Evolutionary conservation across 176 grass and related monocot species (phyloP), one percentile per base, ranked within the genome.

Genomic region (Tuctoria greenei): DNA sequence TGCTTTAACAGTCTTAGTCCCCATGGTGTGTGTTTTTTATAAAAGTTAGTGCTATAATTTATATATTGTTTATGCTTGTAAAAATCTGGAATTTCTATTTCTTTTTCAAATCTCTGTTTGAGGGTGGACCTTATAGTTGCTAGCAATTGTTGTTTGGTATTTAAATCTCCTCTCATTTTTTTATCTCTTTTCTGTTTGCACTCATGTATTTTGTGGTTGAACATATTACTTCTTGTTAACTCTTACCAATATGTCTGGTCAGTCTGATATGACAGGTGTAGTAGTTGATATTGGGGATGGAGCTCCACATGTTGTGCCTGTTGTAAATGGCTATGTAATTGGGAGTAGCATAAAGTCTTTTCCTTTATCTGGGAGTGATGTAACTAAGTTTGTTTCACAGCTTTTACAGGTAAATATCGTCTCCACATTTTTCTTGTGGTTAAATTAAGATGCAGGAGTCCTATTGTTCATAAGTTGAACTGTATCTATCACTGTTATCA

Each of bases 201-300:
- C 43, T 38, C 37, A 41, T 31, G 24, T 25, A 55, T 56, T 65
- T 14, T 83, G 20, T 79, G 59, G 61, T 24, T 47, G 10, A 49
- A 36, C 65, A 76, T 59, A 76, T 49, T 83, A 25, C 21, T 75
- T 81, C 23, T 74, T 64, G 36, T 91, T 85, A 83, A 90, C 40
- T 77, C 81, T 82, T 71, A 89, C 72, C 72, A 71, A 84, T 89
- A 84, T 78, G 79, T 84, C 83, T 86, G 78, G 44, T 92, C 91
- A 98, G 95, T 86, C 87, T 95, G 91, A 94, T 86, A 98, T 94
- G 91, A 98, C 95, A 94, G 95, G 95, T 81, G 95, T 98, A 52
- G 91, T 94, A 83, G 88, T 98, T 77, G 95, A 98, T 79, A 94
- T 98, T 59, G 95, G 95, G 79, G 86, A 98, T 86, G 91, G 95